phyloP scores from a whole-genome alignment of 108 stramenopile species.

The Stephanodiscus minutulus region DNA sequence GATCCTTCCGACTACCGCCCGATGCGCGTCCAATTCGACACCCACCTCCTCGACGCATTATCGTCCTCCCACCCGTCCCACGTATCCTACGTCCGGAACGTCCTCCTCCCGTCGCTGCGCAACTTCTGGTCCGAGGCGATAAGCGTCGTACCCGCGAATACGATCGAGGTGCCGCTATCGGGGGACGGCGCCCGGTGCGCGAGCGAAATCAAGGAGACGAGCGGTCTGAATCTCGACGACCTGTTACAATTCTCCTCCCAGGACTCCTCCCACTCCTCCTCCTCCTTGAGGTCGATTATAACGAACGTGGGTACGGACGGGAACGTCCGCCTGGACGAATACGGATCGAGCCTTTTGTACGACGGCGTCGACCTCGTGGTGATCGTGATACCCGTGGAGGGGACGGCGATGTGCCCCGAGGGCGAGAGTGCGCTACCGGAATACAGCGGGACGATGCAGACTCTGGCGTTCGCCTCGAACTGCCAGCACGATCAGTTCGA shows the following conservation, averaged over 20 bases:
- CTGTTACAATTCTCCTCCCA: conserved; percentile 6
- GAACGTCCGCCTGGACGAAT: conserved; percentile 25
- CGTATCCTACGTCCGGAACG: conserved; percentile 38
- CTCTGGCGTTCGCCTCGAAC: conserved; percentile 43
- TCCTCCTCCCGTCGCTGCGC: conserved; percentile 33
- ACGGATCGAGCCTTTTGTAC: conserved; percentile 14
- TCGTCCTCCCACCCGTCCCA: conserved; percentile 20
- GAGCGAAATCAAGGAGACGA: conserved; percentile 17
- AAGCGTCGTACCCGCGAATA: conserved; percentile 24
- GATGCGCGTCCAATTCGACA: conserved; percentile 46
- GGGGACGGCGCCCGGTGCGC: conserved; percentile 17
- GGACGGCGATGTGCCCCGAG: conserved; percentile 21
- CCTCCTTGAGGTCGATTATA: conserved; percentile 14
- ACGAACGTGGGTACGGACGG: conserved; percentile 26
- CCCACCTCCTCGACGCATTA: conserved; percentile 37
- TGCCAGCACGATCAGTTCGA: conserved; percentile 49
- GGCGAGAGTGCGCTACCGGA: conserved; percentile 1
- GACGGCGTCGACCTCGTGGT: conserved; percentile 35
- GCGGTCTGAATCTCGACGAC: conserved; percentile 28
- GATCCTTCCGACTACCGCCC: conserved; percentile 1
- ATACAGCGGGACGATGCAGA: conserved; percentile 21
- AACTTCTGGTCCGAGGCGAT: conserved; percentile 42
- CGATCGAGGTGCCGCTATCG: conserved; percentile 34
- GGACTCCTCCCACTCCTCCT: no score
- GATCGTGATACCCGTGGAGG: conserved; percentile 42